Conservation (phyloP, 805 yeast species). For the Lachancea mirantina region DNA sequence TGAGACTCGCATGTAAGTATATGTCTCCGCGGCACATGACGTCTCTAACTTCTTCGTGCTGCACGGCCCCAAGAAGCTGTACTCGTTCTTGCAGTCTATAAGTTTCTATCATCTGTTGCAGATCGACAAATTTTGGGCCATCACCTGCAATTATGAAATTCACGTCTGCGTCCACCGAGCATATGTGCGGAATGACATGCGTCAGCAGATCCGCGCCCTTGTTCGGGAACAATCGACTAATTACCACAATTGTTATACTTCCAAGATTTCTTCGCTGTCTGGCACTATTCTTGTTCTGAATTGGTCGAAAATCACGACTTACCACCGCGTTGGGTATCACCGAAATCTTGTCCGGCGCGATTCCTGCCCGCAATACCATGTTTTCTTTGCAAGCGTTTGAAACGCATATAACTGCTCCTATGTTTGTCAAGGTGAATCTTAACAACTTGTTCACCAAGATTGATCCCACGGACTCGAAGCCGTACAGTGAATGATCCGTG, state of each 20-base stretch:
- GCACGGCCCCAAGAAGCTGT: conserved; percentile 73
- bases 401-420: conserved; percentile 93
- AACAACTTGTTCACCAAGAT: conserved; percentile 81
- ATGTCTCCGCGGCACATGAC: conserved; percentile 92
- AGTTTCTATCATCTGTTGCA: conserved; percentile 91
- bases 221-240: conserved; percentile 87
- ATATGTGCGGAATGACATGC: conserved; percentile 78
- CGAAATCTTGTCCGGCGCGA: conserved; percentile 70
- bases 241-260: conserved; percentile 76
- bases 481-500: conserved; percentile 94
- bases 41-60: conserved; percentile 88
- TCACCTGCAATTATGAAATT: conserved; percentile 89
- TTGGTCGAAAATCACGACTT: conserved; percentile 68
- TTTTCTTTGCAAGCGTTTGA: conserved; percentile 95
- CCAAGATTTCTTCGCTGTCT: conserved; percentile 20
- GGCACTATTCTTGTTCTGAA: conserved; percentile 4
- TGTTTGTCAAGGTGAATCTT: conserved; percentile 75
- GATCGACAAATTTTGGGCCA: conserved; percentile 90
- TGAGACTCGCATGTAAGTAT: conserved; percentile 84
- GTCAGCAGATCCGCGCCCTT: conserved; percentile 89
- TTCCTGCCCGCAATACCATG: conserved; percentile 77
- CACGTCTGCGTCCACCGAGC: conserved; percentile 54
- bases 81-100: conserved; percentile 83
- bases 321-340: conserved; percentile 97
- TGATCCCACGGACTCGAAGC: conserved; percentile 79